Conservation (phyloP, 139 green algal species). For the Edaphochlamys debaryana region DNA sequence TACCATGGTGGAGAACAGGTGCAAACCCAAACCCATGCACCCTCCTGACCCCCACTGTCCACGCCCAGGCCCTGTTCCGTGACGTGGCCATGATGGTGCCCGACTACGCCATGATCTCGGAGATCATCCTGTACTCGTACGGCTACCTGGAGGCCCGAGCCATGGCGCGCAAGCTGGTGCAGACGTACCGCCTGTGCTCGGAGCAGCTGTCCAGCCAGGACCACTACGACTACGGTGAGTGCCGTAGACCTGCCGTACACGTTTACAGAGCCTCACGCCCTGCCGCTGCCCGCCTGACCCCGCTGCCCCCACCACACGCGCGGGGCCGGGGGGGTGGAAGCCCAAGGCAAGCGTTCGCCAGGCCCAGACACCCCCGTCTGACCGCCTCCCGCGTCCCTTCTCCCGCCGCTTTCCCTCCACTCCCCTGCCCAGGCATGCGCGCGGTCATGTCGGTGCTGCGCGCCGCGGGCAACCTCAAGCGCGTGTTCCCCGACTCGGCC, state of each 20-base stretch:
- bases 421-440: slow-evolving; percentile 73
- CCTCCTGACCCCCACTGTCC: not conserved
- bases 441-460: slow-evolving; percentile 83
- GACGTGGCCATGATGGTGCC: slow-evolving; percentile 85
- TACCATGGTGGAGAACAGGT: too few species aligned
- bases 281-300: not conserved
- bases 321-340: too few species aligned
- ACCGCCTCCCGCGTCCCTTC: too few species aligned
- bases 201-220: slow-evolving; percentile 82
- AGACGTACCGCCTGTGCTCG: slow-evolving; percentile 74
- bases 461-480: slow-evolving; percentile 76
- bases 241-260: too few species aligned
- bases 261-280: not conserved
- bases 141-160: slow-evolving; percentile 77
- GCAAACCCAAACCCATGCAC: not conserved
- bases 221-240: slow-evolving; percentile 72
- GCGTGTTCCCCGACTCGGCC: slow-evolving; percentile 57
- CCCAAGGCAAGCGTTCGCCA: too few species aligned
- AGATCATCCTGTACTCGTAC: slow-evolving; percentile 86
- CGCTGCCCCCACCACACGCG: too few species aligned
- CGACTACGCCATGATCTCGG: slow-evolving; percentile 84
- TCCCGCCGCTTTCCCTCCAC: too few species aligned
- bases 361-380: too few species aligned
- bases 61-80: slow-evolving; percentile 64
- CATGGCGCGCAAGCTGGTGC: slow-evolving; percentile 85